Evolutionary conservation across 345 rosid genomes (phyloP).

Genomic region (Euphorbia tirucalli): DNA sequence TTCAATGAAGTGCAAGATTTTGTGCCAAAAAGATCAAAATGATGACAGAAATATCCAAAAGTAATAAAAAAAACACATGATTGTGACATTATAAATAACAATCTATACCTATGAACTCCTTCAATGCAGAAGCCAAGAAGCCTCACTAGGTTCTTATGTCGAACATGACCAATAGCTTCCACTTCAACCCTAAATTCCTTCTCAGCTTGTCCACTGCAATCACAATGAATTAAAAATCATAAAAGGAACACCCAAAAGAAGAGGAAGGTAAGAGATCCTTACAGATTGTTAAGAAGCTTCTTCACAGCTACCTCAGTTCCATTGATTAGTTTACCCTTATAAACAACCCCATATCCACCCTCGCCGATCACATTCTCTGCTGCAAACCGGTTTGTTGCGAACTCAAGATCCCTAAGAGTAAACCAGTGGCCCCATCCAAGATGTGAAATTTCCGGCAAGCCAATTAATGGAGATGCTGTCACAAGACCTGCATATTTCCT

Average conservation of each 20-base stretch:
- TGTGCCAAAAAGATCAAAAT: neutral
- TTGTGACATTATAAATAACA: conserved; percentile 6
- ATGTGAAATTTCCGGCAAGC: conserved; percentile 88
- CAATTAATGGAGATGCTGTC: conserved; percentile 84
- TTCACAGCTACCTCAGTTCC: conserved; percentile 96
- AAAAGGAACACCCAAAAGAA: conserved; percentile 1
- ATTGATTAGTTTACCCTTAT: conserved; percentile 75
- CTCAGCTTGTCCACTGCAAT: conserved; percentile 95
- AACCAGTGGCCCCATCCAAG: conserved; percentile 99
- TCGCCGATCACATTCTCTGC: conserved; percentile 87
- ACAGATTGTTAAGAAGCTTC: conserved; percentile 94
- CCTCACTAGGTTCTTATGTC: conserved; percentile 91
- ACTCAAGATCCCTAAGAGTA: conserved; percentile 92
- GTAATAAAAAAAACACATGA: neutral
- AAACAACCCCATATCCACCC: conserved; percentile 98
- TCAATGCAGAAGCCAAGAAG: conserved; percentile 93
- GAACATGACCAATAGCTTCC: conserved; percentile 96
- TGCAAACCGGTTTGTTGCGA: conserved; percentile 72
- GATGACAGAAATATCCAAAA: neutral
- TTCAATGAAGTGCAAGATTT: neutral
- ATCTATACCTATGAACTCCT: conserved; percentile 76
- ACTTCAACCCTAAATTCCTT: conserved; percentile 95
- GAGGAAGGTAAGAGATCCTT: conserved; percentile 27
- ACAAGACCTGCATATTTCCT: conserved; percentile 54
- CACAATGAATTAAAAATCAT: conserved; percentile 15